phyloP scores from a whole-genome alignment of 2,329 filamentous ascomycete genomes.

The Cladophialophora bantiana region DNA sequence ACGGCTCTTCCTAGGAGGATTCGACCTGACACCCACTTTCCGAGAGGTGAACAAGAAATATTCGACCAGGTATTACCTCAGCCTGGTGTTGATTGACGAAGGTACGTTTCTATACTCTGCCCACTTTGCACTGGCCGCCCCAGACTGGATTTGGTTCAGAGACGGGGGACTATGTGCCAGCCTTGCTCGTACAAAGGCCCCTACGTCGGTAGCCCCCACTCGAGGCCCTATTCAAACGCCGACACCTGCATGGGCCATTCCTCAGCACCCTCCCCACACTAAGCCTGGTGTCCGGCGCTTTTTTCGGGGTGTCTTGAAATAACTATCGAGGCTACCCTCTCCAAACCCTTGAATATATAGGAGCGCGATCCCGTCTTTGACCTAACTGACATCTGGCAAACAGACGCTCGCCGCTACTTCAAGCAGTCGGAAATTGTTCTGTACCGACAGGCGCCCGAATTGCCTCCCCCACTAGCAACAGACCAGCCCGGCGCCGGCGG shows the following conservation, averaged over 20 bases:
- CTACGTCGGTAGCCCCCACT: background rate
- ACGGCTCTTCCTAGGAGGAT: slow-evolving; percentile 92
- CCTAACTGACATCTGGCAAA: slow-evolving; percentile 7
- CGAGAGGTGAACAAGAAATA: slow-evolving; percentile 99
- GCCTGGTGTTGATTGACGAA: slow-evolving; percentile 93
- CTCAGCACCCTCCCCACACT: slow-evolving; percentile 28
- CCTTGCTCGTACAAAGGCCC: background rate
- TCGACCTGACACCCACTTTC: slow-evolving; percentile 97
- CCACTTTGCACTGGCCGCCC: slow-evolving; percentile 6
- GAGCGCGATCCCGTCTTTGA: background rate
- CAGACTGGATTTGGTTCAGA: background rate
- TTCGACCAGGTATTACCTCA: slow-evolving; percentile 96
- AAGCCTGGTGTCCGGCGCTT: slow-evolving; percentile 7
- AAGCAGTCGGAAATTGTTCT: slow-evolving; percentile 99
- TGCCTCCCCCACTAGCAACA: slow-evolving; percentile 35
- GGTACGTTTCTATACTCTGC: slow-evolving; percentile 59
- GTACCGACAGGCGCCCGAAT: slow-evolving; percentile 73
- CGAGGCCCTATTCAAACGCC: background rate
- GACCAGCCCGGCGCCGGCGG: slow-evolving; percentile 40
- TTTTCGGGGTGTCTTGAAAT: too few species aligned
- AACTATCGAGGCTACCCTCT: too few species aligned
- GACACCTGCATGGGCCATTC: background rate
- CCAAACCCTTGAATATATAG: background rate
- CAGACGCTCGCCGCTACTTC: slow-evolving; percentile 92
- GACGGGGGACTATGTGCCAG: background rate